These are phyloP conservation scores for Candida namnaoensis DNA, from an alignment of 805 yeast species.

Conservation along the genomic window DNA sequence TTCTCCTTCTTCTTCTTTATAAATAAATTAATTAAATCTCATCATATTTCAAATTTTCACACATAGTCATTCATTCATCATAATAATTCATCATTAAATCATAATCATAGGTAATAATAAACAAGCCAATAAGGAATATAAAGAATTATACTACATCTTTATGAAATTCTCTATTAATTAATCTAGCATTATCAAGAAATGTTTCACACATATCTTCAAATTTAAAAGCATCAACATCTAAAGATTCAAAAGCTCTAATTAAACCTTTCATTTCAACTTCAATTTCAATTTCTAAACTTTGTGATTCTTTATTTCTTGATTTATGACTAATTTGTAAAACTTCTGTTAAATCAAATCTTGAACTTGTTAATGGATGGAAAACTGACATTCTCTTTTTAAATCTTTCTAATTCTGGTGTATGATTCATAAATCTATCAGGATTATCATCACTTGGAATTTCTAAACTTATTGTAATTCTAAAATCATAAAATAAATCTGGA, in stretches of 20 bases:
- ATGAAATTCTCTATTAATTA: slow-evolving; percentile 18
- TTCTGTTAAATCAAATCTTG: slow-evolving; percentile 65
- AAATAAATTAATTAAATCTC: too few relatives aligned
- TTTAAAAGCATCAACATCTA: slow-evolving; percentile 37
- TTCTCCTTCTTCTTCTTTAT: too few relatives aligned
- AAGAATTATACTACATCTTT: too few relatives aligned
- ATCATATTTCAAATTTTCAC: too few relatives aligned
- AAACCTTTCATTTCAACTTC: slow-evolving; percentile 39
- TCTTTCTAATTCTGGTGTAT: slow-evolving; percentile 48
- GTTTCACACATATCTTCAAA: slow-evolving; percentile 53
- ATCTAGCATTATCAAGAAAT: slow-evolving; percentile 51
- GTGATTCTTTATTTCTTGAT: slow-evolving; percentile 16
- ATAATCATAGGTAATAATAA: too few relatives aligned
- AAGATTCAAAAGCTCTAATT: slow-evolving; percentile 28
- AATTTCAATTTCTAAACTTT: slow-evolving; percentile 38
- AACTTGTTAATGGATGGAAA: slow-evolving; percentile 65
- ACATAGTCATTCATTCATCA: too few relatives aligned
- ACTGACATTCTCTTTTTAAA: slow-evolving; percentile 68
- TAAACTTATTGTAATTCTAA: slow-evolving; percentile 63
- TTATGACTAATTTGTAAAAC: slow-evolving; percentile 25
- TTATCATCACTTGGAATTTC: slow-evolving; percentile 66
- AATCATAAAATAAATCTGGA: slow-evolving; percentile 73
- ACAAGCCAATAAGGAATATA: too few relatives aligned
- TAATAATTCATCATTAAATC: too few relatives aligned
- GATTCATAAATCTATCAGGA: slow-evolving; percentile 43